Percentiles rank a stretch among this genome's conserved stretches.
Conservation (phyloP, 2,329 filamentous ascomycete genomes). For the Epichloe sibirici region DNA sequence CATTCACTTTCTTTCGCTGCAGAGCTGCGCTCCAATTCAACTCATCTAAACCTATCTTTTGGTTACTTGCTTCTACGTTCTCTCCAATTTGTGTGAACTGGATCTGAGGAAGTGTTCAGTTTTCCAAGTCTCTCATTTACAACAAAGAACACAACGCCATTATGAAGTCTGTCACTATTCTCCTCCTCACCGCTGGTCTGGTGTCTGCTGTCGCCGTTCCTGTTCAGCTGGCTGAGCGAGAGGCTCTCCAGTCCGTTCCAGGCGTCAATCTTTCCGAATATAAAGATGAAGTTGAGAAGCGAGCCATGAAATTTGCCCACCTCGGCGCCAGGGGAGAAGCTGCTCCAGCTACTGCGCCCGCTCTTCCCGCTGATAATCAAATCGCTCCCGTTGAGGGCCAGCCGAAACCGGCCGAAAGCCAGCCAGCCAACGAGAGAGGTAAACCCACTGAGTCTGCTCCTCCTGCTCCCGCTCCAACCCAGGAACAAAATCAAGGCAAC, state of each 20-base stretch:
- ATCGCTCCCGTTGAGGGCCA: neutral
- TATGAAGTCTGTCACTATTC: conserved; percentile 18
- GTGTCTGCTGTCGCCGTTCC: conserved; percentile 18
- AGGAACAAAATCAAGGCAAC: neutral
- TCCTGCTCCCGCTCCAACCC: neutral
- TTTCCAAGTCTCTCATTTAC: neutral
- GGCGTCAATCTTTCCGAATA: neutral
- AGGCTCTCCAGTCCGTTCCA: conserved; percentile 3
- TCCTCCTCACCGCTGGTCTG: conserved; percentile 19
- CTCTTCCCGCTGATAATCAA: neutral
- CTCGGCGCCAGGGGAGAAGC: neutral
- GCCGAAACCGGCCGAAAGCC: neutral
- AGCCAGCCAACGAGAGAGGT: neutral
- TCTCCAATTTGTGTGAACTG: neutral
- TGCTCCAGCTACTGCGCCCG: neutral
- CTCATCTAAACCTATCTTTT: no score
- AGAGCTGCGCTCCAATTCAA: conserved; percentile 17
- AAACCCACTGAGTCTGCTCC: neutral
- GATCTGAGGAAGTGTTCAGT: neutral
- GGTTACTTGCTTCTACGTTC: neutral
- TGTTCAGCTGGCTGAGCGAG: conserved; percentile 10
- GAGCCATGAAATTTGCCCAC: neutral
- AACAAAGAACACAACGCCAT: conserved; percentile 3
- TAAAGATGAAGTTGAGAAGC: neutral
- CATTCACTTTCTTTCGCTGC: conserved; percentile 9